phyloP scores from a whole-genome alignment of 345 rosid genomes.

The Crucihimalaya himalaica region DNA sequence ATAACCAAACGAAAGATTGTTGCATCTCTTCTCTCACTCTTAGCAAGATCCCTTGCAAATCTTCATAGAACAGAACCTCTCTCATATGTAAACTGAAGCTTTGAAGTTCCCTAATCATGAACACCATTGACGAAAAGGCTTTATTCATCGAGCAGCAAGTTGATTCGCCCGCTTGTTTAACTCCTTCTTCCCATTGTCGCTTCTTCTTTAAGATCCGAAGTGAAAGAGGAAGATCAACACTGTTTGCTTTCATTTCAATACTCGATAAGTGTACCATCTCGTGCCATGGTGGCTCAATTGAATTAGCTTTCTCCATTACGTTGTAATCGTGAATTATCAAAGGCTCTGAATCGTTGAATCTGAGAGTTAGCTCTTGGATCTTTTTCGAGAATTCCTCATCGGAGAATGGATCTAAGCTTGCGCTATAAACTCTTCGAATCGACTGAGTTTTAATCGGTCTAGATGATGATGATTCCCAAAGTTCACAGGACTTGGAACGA shows the following conservation, averaged over 20 bases:
- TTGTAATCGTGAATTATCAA: slow-evolving; percentile 27
- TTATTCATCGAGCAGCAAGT: slow-evolving; percentile 70
- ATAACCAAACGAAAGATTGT: slow-evolving; percentile 91
- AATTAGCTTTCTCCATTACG: slow-evolving; percentile 26
- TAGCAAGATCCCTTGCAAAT: slow-evolving; percentile 63
- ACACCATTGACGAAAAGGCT: slow-evolving; percentile 96
- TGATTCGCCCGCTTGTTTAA: slow-evolving; percentile 60
- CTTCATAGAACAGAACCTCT: slow-evolving; percentile 63
- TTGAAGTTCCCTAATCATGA: slow-evolving; percentile 80
- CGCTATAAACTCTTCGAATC: slow-evolving; percentile 56
- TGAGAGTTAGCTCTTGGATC: slow-evolving; percentile 58
- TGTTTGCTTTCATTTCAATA: slow-evolving; percentile 84
- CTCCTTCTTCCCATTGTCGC: slow-evolving; percentile 67
- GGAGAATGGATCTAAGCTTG: slow-evolving; percentile 57
- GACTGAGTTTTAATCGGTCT: slow-evolving; percentile 29
- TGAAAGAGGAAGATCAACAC: slow-evolving; percentile 79
- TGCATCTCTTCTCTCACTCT: slow-evolving; percentile 82
- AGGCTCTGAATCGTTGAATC: slow-evolving; percentile 42
- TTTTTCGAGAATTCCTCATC: slow-evolving; percentile 75
- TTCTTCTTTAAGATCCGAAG: slow-evolving; percentile 80
- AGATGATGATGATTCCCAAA: slow-evolving; percentile 40
- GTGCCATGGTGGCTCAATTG: slow-evolving; percentile 40
- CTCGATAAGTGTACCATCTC: slow-evolving; percentile 48
- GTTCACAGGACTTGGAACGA: slow-evolving; percentile 55
- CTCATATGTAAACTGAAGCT: slow-evolving; percentile 78